Evolutionary conservation across 2,329 filamentous ascomycete genomes (phyloP), one percentile per base, ranked within the genome.

Genomic region (Lasiodiplodia sp.): DNA sequence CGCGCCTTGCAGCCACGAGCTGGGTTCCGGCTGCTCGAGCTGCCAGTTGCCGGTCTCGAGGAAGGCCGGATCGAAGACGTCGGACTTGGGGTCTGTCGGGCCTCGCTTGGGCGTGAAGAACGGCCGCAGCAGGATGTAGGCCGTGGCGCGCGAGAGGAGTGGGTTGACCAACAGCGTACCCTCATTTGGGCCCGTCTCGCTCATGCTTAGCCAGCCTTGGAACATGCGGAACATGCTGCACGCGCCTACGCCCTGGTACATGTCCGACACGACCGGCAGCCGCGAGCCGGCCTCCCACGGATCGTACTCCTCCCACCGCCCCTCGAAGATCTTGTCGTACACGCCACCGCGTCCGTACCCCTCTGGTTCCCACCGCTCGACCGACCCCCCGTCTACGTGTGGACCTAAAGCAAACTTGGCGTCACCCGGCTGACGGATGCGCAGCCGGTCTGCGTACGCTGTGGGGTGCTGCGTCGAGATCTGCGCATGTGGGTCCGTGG

Each of bases 161-260:
- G 94, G 94, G 74, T 94, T 94, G 2, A 97, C 91, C 53, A 92
- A 85, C 65, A 97, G 80, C 0, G 94, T 96, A 0, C 94, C 94
- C 80, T 97, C 90, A 5, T 85, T 85, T 0, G 92, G 92, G 0
- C 85, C 88, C 0, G 89, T 91, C n/a, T 83, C 81, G 69, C 90
- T 93, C 86, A 97, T 90, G 69, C 87, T 88, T 65, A 97, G 79
- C 94, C 94, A 97, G 21, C 93, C 94, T 80, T 97, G 94, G 78
- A 92, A 95, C 86, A 93, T 91, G 49, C 95, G 87, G 80, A 97
- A 94, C 83, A 94, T 93, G 56, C 87, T 91, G 80, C 93, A 97
- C 0, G 92, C 89, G 0, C 94, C 94, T 0, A 93, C 86, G 0
- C 94, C 93, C 63, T 92, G 86, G 77, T 97, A 96, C 40, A 94